A percentile compares a stretch with the other conserved stretches of the same genome.
Evolutionary conservation across 2,329 filamentous ascomycete genomes (phyloP).

Genomic region (Calycina herbarum): DNA sequence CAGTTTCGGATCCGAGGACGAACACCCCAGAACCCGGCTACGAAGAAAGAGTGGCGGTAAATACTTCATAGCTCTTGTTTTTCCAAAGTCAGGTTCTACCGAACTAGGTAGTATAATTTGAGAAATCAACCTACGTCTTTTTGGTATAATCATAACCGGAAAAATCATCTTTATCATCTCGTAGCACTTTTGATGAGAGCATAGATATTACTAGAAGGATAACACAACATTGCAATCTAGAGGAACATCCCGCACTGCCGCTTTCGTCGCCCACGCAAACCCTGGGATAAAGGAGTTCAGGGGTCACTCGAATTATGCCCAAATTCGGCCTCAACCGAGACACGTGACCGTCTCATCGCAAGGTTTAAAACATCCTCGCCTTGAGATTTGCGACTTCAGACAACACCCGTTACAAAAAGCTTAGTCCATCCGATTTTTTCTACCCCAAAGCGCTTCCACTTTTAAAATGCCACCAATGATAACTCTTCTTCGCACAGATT

Average conservation of each 20-base stretch:
- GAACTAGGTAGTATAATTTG: background rate
- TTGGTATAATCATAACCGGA: too few relatives aligned
- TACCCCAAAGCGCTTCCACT: background rate
- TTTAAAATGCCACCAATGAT: background rate
- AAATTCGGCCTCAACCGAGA: background rate
- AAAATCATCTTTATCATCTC: too few relatives aligned
- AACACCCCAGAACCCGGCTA: background rate
- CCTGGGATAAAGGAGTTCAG: background rate
- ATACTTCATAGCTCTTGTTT: background rate
- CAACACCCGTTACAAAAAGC: background rate
- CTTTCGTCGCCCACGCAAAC: too few relatives aligned
- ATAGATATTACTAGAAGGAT: too few relatives aligned
- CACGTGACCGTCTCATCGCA: background rate
- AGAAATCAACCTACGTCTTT: too few relatives aligned
- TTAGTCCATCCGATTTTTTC: background rate
- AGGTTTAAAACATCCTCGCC: background rate
- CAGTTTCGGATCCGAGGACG: slow-evolving; percentile 3
- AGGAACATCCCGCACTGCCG: too few relatives aligned
- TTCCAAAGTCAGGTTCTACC: background rate
- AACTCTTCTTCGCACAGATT: background rate
- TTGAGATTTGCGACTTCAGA: slow-evolving; percentile 2
- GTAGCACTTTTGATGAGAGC: too few relatives aligned
- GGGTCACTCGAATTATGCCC: background rate
- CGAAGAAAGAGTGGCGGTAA: background rate
- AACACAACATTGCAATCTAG: too few relatives aligned